Base-by-base conservation (phyloP, 2,329 filamentous ascomycete genomes). In the Exophiala bonariae region DNA sequence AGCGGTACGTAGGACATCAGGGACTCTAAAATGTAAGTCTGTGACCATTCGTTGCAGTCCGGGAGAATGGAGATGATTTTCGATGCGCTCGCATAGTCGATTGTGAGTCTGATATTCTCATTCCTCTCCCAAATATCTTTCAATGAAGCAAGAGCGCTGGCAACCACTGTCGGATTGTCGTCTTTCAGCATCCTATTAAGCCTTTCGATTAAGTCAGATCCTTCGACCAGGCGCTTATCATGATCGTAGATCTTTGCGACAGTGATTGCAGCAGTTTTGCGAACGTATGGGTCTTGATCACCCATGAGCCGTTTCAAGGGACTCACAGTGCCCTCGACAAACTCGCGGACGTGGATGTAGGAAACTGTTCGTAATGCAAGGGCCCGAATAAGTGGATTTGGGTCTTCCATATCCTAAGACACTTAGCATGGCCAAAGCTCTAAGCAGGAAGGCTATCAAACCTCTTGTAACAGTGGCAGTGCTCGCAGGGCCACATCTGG, bases 91-190 rank as follows among this genome's bases (percentile, higher is more conserved):
- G 83, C 83, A 66, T 99, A 97, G 71, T 99, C 93, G 60, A 99
- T 96, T 3, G 93, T 97, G 54, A 99, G 82, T 66, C 96, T 96
- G 69, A 99, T 99, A 49, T 87, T 89, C 68, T 97, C 92, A 65
- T 91, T 97, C 49, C 92, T 81, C 67, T 97, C 93, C 93, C 93
- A 99, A 40, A 99, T 97, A 68, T 99, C 93, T 82, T 96, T 93
- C 62, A 99, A 68, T 28, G 87, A 80, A 19, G 93, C 92, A 54
- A 99, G 71, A 5, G 95, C 91, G 65, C 91, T 96, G 9, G 93
- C 92, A 17, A 99, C 92, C 2, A 99, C 93, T 0, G 93, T 99
- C 0, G 93, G 92, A 63, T 99, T 99, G 66, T 97, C 92, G 60
- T 99, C 93, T 62, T 90, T 83, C 46, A 99, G 73, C 75, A 99